phyloP scores from a whole-genome alignment of 306 rosid species.

The Cajanus cajan region DNA sequence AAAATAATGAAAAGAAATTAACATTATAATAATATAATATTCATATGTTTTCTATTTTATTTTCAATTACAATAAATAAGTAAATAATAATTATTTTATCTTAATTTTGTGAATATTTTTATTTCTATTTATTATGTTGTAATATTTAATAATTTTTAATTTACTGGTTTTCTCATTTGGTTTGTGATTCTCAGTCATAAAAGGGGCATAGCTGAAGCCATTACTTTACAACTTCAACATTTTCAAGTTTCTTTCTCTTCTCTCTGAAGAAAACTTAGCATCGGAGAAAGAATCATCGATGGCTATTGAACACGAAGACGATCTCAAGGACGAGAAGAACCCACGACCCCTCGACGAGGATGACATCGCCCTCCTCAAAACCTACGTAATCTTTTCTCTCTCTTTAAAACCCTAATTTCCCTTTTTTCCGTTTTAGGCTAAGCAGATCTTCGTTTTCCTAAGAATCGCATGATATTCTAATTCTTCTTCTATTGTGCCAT shows the following conservation, averaged over 20 bases:
- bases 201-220: neutral
- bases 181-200: no score
- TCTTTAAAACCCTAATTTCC: conserved; percentile 37
- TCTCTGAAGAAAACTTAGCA: neutral
- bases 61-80: no score
- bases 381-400: conserved; percentile 53
- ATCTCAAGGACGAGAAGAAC: conserved; percentile 97
- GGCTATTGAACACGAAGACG: conserved; percentile 86
- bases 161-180: no score
- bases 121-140: no score
- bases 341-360: conserved; percentile 97
- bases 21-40: no score
- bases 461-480: neutral
- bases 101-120: no score
- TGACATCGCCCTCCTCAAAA: conserved; percentile 92
- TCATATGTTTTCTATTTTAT: no score
- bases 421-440: neutral
- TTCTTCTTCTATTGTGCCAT: neutral
- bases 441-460: conserved; percentile 7
- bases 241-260: neutral
- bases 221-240: neutral
- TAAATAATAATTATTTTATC: no score
- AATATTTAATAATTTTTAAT: no score
- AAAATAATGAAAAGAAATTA: no score
- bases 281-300: conserved; percentile 35